A percentile compares a stretch with the other conserved stretches of the same genome.
Evolutionary conservation across 345 rosid species (phyloP).

Genomic region (Moricandia moricandioides): DNA sequence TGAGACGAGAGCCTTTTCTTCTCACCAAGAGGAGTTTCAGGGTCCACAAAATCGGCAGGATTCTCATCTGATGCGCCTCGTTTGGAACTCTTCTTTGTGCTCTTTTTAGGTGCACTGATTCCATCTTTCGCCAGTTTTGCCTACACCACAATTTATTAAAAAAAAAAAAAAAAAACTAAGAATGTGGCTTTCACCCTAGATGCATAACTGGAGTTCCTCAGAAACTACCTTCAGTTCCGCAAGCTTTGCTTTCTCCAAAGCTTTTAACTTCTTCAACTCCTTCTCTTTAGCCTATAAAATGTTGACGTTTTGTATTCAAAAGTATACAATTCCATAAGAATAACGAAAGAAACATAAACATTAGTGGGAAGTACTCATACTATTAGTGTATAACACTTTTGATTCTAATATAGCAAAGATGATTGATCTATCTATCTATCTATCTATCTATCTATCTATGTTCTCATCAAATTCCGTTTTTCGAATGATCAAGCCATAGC

Average conservation of each 20-base stretch:
- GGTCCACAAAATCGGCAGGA: constrained; percentile 68
- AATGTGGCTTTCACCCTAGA: neutral
- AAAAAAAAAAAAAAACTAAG: neutral
- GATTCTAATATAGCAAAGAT: neutral
- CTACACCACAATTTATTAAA: constrained; percentile 8
- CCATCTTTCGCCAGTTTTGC: constrained; percentile 41
- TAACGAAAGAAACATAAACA: neutral
- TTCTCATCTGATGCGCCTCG: constrained; percentile 59
- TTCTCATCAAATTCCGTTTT: neutral
- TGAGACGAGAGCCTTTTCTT: constrained; percentile 69
- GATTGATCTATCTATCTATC: neutral
- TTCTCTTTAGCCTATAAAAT: neutral
- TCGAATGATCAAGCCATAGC: neutral
- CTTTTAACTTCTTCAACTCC: neutral
- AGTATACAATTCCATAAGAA: neutral
- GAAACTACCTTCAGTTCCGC: neutral
- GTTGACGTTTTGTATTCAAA: neutral
- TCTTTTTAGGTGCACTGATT: constrained; percentile 50
- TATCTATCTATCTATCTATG: neutral
- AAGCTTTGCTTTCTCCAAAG: constrained; percentile 3
- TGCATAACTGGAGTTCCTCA: neutral
- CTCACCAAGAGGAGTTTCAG: constrained; percentile 71
- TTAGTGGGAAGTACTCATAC: neutral
- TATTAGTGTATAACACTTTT: neutral
- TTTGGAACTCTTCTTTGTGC: constrained; percentile 57